Percentiles rank a stretch among this genome's conserved stretches.
Conservation (phyloP, 2,329 filamentous ascomycete species). For the Calonectria crousiana region DNA sequence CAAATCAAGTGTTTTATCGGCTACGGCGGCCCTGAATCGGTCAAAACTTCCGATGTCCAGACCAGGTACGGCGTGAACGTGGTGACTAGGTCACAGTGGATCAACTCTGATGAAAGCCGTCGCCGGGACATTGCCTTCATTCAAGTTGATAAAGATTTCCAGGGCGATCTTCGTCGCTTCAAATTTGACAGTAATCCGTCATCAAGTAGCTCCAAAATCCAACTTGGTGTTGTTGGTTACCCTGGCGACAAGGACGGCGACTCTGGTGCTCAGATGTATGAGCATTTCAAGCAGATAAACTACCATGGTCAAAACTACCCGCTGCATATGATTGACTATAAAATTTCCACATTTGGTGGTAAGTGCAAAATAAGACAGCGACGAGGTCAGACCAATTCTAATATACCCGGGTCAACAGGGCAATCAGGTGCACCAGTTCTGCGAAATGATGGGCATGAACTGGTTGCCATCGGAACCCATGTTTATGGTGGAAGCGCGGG, state of each 20-base stretch:
- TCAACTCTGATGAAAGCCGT: accelerated
- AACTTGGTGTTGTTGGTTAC: neutral
- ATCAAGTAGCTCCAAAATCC: neutral
- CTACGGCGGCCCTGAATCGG: neutral
- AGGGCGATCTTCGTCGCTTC: neutral
- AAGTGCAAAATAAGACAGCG: neutral
- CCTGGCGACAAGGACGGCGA: neutral
- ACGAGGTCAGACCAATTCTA: neutral
- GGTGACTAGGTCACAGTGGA: neutral
- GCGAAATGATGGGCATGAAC: neutral
- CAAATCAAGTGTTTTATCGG: neutral
- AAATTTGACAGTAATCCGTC: neutral
- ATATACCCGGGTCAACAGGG: neutral
- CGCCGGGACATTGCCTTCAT: neutral
- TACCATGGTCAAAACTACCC: neutral
- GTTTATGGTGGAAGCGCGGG: neutral
- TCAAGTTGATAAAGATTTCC: neutral
- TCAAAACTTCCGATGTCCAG: neutral
- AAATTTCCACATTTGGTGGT: neutral
- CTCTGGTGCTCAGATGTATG: neutral
- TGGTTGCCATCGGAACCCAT: neutral
- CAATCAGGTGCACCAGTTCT: neutral
- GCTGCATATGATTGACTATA: neutral
- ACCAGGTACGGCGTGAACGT: neutral
- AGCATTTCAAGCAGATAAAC: neutral